A percentile compares a stretch with the other conserved stretches of the same genome.
phyloP scores from a whole-genome alignment of 139 green algal species.

The Diplosphaera chodatii region DNA sequence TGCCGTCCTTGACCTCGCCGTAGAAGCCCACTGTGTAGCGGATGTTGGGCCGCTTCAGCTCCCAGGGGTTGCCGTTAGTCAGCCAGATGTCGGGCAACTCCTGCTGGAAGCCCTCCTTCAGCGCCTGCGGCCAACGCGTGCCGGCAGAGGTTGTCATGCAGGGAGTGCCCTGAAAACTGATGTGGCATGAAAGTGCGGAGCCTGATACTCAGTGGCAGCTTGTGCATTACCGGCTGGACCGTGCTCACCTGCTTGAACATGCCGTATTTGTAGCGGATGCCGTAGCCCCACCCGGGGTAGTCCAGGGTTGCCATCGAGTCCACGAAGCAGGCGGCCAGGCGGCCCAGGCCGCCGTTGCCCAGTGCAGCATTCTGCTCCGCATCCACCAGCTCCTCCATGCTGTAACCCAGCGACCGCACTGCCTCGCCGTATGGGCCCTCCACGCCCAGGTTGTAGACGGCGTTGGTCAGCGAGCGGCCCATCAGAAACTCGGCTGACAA shows the following conservation, averaged over 20 bases:
- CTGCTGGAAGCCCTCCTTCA: conserved; percentile 54
- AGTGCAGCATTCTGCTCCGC: conserved; percentile 84
- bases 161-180: too few relatives aligned
- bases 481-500: conserved; percentile 94
- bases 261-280: conserved; percentile 97
- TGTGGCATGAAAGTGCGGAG: too few relatives aligned
- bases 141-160: neutral
- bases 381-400: conserved; percentile 56
- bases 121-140: conserved; percentile 9
- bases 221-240: too few relatives aligned
- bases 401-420: conserved; percentile 66
- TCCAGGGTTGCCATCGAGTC: conserved; percentile 96
- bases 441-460: conserved; percentile 92
- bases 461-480: conserved; percentile 89
- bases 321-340: conserved; percentile 97
- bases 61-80: conserved; percentile 89
- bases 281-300: conserved; percentile 95
- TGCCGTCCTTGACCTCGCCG: conserved; percentile 45
- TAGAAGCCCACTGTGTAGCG: conserved; percentile 74
- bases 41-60: conserved; percentile 59
- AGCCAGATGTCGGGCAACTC: conserved; percentile 97
- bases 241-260: conserved; percentile 89
- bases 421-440: conserved; percentile 72
- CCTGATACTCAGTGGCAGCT: too few relatives aligned
- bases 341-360: conserved; percentile 96